phyloP scores from a whole-genome alignment of 108 stramenopile genomes.

The Poteriospumella lacustris region DNA sequence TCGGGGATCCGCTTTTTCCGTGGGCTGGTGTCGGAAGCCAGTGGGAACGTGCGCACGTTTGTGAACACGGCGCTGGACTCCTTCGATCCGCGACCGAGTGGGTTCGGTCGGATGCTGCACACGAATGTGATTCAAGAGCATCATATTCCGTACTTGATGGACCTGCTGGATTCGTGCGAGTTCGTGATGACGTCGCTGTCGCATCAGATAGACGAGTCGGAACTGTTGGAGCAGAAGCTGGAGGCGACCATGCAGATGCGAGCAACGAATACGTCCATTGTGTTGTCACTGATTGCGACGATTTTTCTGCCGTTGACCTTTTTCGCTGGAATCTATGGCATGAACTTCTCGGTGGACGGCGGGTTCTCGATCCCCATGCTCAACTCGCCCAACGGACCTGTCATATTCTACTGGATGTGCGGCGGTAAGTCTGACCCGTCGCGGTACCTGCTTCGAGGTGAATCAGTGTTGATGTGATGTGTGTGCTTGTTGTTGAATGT shows the following conservation, averaged over 20 bases:
- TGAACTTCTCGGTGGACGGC: slow-evolving; percentile 19
- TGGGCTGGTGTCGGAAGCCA: too few species aligned
- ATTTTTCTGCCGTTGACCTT: slow-evolving; percentile 24
- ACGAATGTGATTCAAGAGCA: background rate
- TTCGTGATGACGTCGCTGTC: background rate
- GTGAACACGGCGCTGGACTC: too few species aligned
- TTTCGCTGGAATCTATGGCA: slow-evolving; percentile 25
- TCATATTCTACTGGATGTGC: background rate
- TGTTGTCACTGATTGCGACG: slow-evolving; percentile 21
- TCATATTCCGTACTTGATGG: background rate
- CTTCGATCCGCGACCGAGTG: background rate
- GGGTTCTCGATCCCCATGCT: slow-evolving; percentile 8
- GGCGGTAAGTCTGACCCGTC: background rate
- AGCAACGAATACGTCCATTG: background rate
- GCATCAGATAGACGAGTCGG: background rate
- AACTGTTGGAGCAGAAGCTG: background rate
- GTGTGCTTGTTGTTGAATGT: background rate
- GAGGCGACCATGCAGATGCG: background rate
- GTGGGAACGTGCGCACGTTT: too few species aligned
- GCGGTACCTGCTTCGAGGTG: background rate
- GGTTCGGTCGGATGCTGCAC: background rate
- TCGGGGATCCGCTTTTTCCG: too few species aligned
- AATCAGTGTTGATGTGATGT: background rate
- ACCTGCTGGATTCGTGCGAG: background rate
- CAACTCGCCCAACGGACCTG: background rate